These are phyloP conservation scores for Ambrosia artemisiifolia DNA, from an alignment of 129 eudicot species.

Conservation along the genomic window DNA sequence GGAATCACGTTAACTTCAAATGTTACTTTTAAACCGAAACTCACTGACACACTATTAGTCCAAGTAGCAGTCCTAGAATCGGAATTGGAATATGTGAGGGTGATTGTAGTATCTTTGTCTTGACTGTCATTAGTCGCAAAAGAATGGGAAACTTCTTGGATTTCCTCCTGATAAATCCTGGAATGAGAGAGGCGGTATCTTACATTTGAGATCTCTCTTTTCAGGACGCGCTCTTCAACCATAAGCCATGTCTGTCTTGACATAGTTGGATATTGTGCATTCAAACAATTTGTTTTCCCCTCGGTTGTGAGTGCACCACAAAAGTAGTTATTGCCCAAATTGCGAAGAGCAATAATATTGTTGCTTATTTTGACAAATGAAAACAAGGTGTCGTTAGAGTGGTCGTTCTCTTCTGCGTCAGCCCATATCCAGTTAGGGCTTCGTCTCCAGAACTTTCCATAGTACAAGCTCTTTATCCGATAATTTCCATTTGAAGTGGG, in stretches of 20 bases:
- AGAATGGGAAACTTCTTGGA: neutral
- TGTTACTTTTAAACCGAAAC: neutral
- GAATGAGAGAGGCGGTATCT: slow-evolving; percentile 6
- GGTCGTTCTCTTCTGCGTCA: neutral
- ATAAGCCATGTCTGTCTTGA: neutral
- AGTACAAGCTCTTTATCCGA: neutral
- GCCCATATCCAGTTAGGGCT: neutral
- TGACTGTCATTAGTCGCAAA: neutral
- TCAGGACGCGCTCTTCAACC: neutral
- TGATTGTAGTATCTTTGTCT: neutral
- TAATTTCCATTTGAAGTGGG: neutral
- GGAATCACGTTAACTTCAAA: neutral
- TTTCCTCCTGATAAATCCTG: neutral
- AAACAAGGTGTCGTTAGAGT: slow-evolving; percentile 1
- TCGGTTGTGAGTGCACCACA: neutral
- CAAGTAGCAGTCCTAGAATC: neutral
- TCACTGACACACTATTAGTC: neutral
- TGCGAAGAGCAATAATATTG: neutral
- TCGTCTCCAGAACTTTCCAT: slow-evolving; percentile 2
- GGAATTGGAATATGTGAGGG: neutral
- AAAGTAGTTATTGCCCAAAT: neutral
- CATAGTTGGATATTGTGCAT: neutral
- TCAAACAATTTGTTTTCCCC: too few species aligned
- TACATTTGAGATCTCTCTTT: neutral
- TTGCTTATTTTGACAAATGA: neutral